phyloP scores from a whole-genome alignment of 352 stramenopile genomes.

The Pythium phragmitis region DNA sequence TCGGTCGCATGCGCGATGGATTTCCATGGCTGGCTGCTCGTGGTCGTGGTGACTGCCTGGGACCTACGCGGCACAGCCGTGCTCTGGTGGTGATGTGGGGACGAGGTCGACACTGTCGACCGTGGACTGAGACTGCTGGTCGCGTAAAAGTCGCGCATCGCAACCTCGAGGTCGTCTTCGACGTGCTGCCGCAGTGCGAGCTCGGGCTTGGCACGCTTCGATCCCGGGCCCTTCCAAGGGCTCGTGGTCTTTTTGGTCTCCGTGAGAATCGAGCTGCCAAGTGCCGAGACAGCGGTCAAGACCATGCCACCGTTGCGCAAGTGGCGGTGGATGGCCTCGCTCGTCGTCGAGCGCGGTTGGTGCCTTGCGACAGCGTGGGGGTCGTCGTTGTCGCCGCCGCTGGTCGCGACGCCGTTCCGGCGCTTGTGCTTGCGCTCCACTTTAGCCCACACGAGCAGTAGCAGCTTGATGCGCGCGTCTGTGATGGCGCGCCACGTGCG shows the following conservation, averaged over 20 bases:
- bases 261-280: neutral
- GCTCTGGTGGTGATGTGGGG: constrained; percentile 17
- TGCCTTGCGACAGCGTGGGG: neutral
- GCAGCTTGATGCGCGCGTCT: constrained; percentile 64
- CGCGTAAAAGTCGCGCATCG: constrained; percentile 62
- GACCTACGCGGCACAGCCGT: constrained; percentile 1
- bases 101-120: neutral
- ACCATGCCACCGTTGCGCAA: constrained; percentile 57
- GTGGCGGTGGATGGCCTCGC: constrained; percentile 44
- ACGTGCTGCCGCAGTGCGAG: constrained; percentile 43
- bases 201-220: constrained; percentile 28
- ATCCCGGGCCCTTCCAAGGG: neutral
- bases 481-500: constrained; percentile 69
- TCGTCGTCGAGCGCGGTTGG: constrained; percentile 2
- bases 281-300: constrained; percentile 33
- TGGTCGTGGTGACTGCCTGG: neutral
- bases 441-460: constrained; percentile 66
- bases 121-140: constrained; percentile 19
- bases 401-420: constrained; percentile 28
- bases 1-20: constrained; percentile 1
- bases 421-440: constrained; percentile 60
- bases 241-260: neutral
- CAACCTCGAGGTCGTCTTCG: constrained; percentile 50
- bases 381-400: neutral
- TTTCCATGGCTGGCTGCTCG: constrained; percentile 11